A percentile compares a stretch with the other conserved stretches of the same genome.
These are phyloP conservation scores for Trichodelitschia bisporula DNA, from an alignment of 495 filamentous ascomycete genomes.

Conservation along the genomic window DNA sequence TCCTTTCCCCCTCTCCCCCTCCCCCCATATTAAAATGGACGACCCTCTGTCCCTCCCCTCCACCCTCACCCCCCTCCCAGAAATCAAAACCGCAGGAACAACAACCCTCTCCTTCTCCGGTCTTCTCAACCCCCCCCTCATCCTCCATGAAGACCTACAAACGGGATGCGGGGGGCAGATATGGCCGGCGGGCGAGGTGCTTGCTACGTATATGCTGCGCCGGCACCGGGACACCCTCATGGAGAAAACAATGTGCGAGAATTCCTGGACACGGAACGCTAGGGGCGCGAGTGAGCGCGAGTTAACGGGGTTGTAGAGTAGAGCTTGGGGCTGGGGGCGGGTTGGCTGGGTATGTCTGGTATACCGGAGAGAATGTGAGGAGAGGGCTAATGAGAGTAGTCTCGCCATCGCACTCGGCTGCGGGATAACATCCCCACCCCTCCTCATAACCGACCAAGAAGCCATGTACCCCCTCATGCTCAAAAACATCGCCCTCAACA, in stretches of 20 bases:
- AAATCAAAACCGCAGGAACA: slow-evolving; percentile 35
- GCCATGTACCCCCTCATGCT: slow-evolving; percentile 66
- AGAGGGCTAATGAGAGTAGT: slow-evolving; percentile 9
- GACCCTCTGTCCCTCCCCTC: slow-evolving; percentile 5
- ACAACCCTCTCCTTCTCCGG: slow-evolving; percentile 46
- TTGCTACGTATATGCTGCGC: slow-evolving; percentile 61
- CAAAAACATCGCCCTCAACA: slow-evolving; percentile 62
- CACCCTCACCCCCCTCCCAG: slow-evolving; percentile 33
- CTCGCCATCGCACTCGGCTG: slow-evolving; percentile 39
- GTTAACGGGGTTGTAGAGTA: slow-evolving; percentile 28
- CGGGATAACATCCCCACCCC: slow-evolving; percentile 19
- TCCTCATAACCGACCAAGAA: slow-evolving; percentile 66
- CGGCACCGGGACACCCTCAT: slow-evolving; percentile 33
- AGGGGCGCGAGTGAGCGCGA: not conserved
- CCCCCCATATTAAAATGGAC: too few relatives aligned
- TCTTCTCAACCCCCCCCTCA: slow-evolving; percentile 39
- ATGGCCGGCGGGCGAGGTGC: slow-evolving; percentile 81
- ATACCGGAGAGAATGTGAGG: not conserved
- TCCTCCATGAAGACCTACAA: slow-evolving; percentile 59
- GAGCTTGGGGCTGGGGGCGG: slow-evolving; percentile 87
- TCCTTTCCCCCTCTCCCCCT: too few relatives aligned
- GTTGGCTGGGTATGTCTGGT: slow-evolving; percentile 36
- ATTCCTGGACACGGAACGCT: not conserved
- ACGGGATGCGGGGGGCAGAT: slow-evolving; percentile 78
- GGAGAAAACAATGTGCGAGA: slow-evolving; percentile 49